A percentile compares a stretch with the other conserved stretches of the same genome.
Evolutionary conservation across 2,329 filamentous ascomycete genomes (phyloP).

Genomic region (Paracorniculantispora psalliotae): DNA sequence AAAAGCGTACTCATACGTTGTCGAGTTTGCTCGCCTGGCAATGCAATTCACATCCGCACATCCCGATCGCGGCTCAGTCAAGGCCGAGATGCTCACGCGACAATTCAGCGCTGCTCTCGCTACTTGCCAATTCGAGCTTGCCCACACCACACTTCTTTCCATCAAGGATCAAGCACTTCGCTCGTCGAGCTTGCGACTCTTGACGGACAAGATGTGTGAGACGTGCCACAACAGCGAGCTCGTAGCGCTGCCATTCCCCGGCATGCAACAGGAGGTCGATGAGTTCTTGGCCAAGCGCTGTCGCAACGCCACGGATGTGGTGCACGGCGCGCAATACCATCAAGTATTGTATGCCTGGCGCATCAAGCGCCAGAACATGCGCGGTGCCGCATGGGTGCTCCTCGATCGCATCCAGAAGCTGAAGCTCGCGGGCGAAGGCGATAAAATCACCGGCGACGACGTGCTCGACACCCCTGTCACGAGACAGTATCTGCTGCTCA

Average conservation of each 20-base stretch:
- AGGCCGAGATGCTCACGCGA: slow-evolving; percentile 71
- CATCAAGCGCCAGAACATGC: slow-evolving; percentile 77
- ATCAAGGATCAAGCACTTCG: slow-evolving; percentile 70
- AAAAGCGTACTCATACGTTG: slow-evolving; percentile 72
- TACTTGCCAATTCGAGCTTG: slow-evolving; percentile 74
- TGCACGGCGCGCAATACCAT: slow-evolving; percentile 71
- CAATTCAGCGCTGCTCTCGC: slow-evolving; percentile 79
- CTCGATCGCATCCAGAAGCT: slow-evolving; percentile 61
- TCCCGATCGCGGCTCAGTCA: slow-evolving; percentile 36
- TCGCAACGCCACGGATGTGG: slow-evolving; percentile 61
- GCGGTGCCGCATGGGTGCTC: slow-evolving; percentile 64
- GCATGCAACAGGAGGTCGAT: slow-evolving; percentile 74
- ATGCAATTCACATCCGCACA: slow-evolving; percentile 53
- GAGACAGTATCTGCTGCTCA: slow-evolving; percentile 79
- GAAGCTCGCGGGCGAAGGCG: slow-evolving; percentile 52
- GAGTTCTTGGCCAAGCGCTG: slow-evolving; percentile 69
- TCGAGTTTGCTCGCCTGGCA: slow-evolving; percentile 75
- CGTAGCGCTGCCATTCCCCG: slow-evolving; percentile 71
- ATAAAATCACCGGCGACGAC: slow-evolving; percentile 50
- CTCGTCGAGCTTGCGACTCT: slow-evolving; percentile 62
- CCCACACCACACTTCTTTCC: slow-evolving; percentile 71
- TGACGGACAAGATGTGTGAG: slow-evolving; percentile 67
- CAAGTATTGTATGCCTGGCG: slow-evolving; percentile 90
- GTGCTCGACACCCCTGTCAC: slow-evolving; percentile 60
- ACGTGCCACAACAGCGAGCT: slow-evolving; percentile 62